Conservation (phyloP, 1,139 yeast genomes). For the Candida freyschussii region DNA sequence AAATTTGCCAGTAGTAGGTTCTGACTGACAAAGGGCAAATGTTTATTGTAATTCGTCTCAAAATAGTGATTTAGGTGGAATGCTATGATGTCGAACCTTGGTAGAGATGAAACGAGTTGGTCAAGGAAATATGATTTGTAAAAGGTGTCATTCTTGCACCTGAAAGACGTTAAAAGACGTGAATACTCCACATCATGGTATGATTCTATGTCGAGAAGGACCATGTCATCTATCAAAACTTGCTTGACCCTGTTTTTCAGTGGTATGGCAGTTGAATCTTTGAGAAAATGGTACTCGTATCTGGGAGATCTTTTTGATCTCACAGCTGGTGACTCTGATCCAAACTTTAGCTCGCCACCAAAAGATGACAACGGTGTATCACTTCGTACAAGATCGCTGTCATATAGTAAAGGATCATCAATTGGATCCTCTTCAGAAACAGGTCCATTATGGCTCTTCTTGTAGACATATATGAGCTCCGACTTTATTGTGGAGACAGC, state of each 20-base stretch:
- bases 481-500: slow-evolving; percentile 13
- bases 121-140: slow-evolving; percentile 10
- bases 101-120: slow-evolving; percentile 7
- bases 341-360: too few species aligned
- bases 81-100: slow-evolving; percentile 11
- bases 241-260: slow-evolving; percentile 10
- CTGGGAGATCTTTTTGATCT: slow-evolving; percentile 3
- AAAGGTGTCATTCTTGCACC: slow-evolving; percentile 9
- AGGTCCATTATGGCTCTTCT: slow-evolving; percentile 14
- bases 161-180: slow-evolving; percentile 9
- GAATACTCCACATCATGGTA: slow-evolving; percentile 11
- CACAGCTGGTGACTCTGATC: too few species aligned
- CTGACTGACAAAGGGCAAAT: slow-evolving; percentile 14
- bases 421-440: too few species aligned
- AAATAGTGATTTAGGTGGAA: slow-evolving; percentile 13
- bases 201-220: slow-evolving; percentile 7
- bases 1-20: slow-evolving; percentile 6
- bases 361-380: too few species aligned
- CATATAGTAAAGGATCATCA: too few species aligned
- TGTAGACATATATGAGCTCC: slow-evolving; percentile 10
- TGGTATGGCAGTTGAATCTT: slow-evolving; percentile 16
- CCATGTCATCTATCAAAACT: slow-evolving; percentile 7
- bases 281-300: slow-evolving; percentile 16
- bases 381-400: too few species aligned
- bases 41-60: slow-evolving; percentile 12